Percentiles rank a stretch among this genome's conserved stretches.
Conservation (phyloP, 345 rosid species). For the Acer saccharum region DNA sequence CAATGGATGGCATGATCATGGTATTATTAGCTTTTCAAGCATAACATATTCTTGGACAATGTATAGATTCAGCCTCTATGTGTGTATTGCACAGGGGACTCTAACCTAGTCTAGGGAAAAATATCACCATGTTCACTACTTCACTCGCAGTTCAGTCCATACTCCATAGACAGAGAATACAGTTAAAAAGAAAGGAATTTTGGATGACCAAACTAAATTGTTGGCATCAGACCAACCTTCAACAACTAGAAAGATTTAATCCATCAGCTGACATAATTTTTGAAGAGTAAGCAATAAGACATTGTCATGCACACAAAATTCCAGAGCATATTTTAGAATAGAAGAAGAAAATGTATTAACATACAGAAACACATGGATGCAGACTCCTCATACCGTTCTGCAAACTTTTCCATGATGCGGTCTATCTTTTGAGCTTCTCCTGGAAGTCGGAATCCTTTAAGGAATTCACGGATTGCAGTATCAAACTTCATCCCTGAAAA, state of each 20-base stretch:
- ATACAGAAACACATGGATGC: conserved; percentile 1
- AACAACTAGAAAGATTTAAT: neutral
- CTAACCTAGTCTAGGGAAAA: neutral
- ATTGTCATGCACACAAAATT: neutral
- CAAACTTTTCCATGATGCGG: conserved; percentile 98
- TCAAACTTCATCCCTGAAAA: conserved; percentile 91
- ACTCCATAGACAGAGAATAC: neutral
- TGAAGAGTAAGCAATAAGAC: neutral
- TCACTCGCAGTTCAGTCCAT: neutral
- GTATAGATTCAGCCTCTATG: neutral
- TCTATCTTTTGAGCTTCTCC: conserved; percentile 99
- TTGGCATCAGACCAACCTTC: neutral
- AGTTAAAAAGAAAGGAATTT: neutral
- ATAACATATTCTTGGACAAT: neutral
- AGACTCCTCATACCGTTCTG: conserved; percentile 69
- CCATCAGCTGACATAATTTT: neutral
- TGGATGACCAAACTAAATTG: neutral
- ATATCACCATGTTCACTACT: neutral
- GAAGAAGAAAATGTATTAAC: conserved; percentile 1
- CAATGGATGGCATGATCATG: neutral
- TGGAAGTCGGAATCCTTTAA: conserved; percentile 95
- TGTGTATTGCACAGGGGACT: neutral
- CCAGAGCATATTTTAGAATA: neutral
- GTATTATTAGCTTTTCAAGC: conserved; percentile 3
- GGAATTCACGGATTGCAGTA: conserved; percentile 86